Evolutionary conservation across 2,329 filamentous ascomycete genomes (phyloP).

Genomic region (Colletotrichum melonis): DNA sequence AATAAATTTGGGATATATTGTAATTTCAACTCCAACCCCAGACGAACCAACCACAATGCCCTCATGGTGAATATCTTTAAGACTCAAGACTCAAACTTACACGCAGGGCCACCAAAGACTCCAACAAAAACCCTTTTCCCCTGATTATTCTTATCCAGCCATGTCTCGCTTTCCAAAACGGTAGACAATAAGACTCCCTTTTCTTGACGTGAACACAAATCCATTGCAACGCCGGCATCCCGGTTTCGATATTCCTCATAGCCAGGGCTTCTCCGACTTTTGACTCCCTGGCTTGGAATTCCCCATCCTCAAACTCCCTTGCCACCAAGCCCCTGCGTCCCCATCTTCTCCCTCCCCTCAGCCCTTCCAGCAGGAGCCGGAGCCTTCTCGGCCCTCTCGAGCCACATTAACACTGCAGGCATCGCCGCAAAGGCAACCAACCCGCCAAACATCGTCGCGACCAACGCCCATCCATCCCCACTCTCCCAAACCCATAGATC

Average conservation of each 20-base stretch:
- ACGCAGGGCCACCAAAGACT: not conserved
- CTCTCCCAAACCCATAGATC: conserved; percentile 7
- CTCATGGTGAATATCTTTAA: not conserved
- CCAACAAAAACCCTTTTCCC: not conserved
- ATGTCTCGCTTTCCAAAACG: not conserved
- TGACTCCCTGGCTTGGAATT: too few species aligned
- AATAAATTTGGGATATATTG: not conserved
- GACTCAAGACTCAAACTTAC: not conserved
- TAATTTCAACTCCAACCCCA: not conserved
- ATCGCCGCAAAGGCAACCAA: conserved; percentile 12
- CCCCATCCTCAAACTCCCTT: not conserved
- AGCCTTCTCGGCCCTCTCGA: not conserved
- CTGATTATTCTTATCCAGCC: not conserved
- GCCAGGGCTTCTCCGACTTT: too few species aligned
- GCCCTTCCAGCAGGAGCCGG: too few species aligned
- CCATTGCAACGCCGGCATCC: too few species aligned
- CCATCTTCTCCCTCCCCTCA: not conserved
- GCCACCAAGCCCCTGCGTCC: not conserved
- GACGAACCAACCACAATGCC: not conserved
- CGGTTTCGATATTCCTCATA: not conserved
- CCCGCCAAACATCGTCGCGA: not conserved
- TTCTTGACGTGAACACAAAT: not conserved
- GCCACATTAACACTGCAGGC: conserved; percentile 21
- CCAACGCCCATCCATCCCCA: not conserved
- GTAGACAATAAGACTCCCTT: not conserved